Base-by-base conservation (phyloP, 371 early-diverging fungal species). In the Actinomucor elegans region DNA sequence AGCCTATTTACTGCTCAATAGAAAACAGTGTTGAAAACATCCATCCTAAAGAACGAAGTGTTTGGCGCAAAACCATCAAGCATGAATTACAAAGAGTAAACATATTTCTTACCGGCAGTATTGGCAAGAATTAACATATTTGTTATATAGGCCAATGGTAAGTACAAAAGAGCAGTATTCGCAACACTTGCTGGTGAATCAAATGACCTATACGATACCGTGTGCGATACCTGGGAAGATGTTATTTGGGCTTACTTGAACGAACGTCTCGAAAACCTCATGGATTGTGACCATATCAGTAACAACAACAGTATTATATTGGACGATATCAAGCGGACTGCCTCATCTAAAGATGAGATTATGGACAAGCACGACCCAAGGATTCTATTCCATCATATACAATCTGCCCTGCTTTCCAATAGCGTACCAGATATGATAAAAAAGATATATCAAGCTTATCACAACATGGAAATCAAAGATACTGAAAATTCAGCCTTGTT, bases 201-300 rank as follows among this genome's bases (percentile, higher is more conserved):
- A 41, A n/a, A 11, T 0, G 41, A 55, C 1, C 36, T 52, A 14
- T 56, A 51, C 17, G 10, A 56, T 11, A 35, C 31, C 29, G 43
- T 55, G 27, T 66, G 71, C 29, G 33, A 62, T 17, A 62, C 68
- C 2, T 74, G 68, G 68, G 70, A 74, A 45, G 68, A 68, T 45
- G 50, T 70, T 1, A 36, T 74, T 11, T 74, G 75, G 75, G 53
- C 62, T 0, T 66, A 57, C 17, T 59, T 64, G 41, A 70, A 74
- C 44, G 41, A 40, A 9, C 36, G 20, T 2, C 35, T 59, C 2
- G 55, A 67, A 28, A 38, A 50, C 20, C 9, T 42, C 2, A 17
- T 61, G 33, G 53, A 63, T 17, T 35, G 43, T 23, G 27, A 40
- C 4, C n/a, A 32, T 14, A 37, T 1, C 10, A 5, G n/a, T 4